Evolutionary conservation across 306 rosid genomes (phyloP), one percentile per base, ranked within the genome.

Genomic region (Datisca glomerata): DNA sequence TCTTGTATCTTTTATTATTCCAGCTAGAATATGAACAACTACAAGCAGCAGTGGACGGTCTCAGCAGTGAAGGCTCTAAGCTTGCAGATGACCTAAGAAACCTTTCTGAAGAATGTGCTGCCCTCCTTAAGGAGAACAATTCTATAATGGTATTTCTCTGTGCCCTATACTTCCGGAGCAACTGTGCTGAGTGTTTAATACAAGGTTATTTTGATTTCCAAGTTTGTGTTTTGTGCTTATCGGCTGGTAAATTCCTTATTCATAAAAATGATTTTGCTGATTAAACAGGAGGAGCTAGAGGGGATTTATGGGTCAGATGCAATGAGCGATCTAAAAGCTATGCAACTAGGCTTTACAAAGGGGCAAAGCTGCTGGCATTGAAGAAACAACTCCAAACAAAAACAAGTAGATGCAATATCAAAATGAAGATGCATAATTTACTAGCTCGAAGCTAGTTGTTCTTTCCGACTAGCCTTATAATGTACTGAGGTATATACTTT

Each of bases 111-210:
- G 33, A 70, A 18, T 70, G 50, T 63, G 36, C 2, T 38, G 19
- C 54, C 21, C 22, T 73, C 12, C 11, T 0, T 27, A 12, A 56
- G 2, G 71, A 67, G 44, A 70, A 64, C 27, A 12, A 51, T 19
- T 39, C 52, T 55, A 16, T 70, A 17, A 10, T 52, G 71, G 81
- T 73, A n/a, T n/a, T n/a, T n/a, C n/a, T n/a, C n/a, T n/a, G n/a
- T n/a, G n/a, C n/a, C n/a, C n/a, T n/a, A n/a, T n/a, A n/a, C n/a
- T n/a, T n/a, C n/a, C n/a, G n/a, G n/a, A n/a, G n/a, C n/a, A n/a
- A n/a, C n/a, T n/a, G n/a, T n/a, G n/a, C n/a, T n/a, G n/a, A n/a
- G n/a, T n/a, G n/a, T n/a, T n/a, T n/a, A n/a, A n/a, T n/a, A n/a
- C n/a, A n/a, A n/a, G n/a, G n/a, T n/a, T n/a, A n/a, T n/a, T n/a